Conservation (phyloP, 495 filamentous ascomycete genomes). For the Choiromyces venosus region DNA sequence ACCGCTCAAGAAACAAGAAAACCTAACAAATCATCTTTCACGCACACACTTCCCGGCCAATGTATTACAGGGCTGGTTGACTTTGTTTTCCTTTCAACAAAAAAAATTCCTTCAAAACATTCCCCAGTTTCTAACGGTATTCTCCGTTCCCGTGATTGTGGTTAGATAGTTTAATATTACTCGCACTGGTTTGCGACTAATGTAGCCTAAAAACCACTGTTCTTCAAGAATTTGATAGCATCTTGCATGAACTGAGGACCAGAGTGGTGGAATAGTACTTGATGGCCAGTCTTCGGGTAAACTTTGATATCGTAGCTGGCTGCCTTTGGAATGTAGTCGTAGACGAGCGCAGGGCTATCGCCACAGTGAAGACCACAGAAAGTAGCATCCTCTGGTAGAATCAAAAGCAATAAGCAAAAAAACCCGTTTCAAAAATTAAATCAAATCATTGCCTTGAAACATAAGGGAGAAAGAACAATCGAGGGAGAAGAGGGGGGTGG, state of each 20-base stretch:
- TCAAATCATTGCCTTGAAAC: background rate
- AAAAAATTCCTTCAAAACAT: background rate
- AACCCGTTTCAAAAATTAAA: background rate
- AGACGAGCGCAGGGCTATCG: slow-evolving; percentile 15
- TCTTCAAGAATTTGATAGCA: slow-evolving; percentile 9
- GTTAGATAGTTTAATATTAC: background rate
- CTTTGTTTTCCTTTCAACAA: background rate
- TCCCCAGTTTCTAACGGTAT: background rate
- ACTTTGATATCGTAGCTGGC: slow-evolving; percentile 25
- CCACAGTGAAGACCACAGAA: slow-evolving; percentile 22
- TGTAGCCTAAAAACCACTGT: slow-evolving; percentile 6
- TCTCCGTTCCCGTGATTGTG: background rate
- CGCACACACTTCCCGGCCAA: background rate
- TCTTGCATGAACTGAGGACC: slow-evolving; percentile 17
- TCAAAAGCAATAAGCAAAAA: background rate
- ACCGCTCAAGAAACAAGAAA: background rate
- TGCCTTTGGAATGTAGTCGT: slow-evolving; percentile 28
- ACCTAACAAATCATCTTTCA: background rate
- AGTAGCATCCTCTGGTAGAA: slow-evolving; percentile 16
- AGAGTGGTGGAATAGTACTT: slow-evolving; percentile 29
- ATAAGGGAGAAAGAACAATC: background rate
- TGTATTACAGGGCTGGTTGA: background rate
- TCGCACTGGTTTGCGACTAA: background rate
- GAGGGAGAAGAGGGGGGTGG: background rate
- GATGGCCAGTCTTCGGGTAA: slow-evolving; percentile 25